A percentile compares a stretch with the other conserved stretches of the same genome.
These are phyloP conservation scores for Scutellaria barbata DNA, from an alignment of 257 asterid genomes.

Conservation along the genomic window DNA sequence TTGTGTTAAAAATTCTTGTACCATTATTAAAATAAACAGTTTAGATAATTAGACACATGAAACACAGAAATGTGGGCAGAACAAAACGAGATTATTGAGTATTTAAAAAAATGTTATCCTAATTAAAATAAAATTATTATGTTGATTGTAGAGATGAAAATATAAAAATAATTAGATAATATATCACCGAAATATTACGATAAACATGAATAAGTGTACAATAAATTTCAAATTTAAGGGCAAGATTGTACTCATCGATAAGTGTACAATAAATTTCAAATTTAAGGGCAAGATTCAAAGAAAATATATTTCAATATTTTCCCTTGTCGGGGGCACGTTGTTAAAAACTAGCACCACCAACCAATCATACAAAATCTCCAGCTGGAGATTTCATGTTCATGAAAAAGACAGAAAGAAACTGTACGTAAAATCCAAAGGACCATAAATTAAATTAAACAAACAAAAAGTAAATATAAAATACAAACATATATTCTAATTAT, in stretches of 20 bases:
- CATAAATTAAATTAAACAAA: background rate
- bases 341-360: conserved; percentile 10
- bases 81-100: too few species aligned
- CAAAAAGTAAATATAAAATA: background rate
- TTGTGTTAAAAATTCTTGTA: too few species aligned
- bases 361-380: background rate
- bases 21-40: too few species aligned
- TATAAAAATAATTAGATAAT: too few species aligned
- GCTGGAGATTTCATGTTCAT: conserved; percentile 33
- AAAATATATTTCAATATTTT: background rate
- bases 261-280: background rate
- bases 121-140: too few species aligned
- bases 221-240: background rate
- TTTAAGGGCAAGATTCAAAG: background rate
- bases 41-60: too few species aligned
- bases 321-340: background rate
- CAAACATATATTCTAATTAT: background rate
- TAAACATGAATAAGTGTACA: background rate
- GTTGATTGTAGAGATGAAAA: too few species aligned
- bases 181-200: too few species aligned
- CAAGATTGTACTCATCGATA: background rate
- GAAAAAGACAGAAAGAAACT: conserved; percentile 28
- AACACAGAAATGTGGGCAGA: too few species aligned
- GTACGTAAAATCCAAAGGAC: conserved; percentile 1
- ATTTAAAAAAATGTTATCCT: too few species aligned